Conservation (phyloP, 257 asterid species). For the Solanum bulbocastanum region DNA sequence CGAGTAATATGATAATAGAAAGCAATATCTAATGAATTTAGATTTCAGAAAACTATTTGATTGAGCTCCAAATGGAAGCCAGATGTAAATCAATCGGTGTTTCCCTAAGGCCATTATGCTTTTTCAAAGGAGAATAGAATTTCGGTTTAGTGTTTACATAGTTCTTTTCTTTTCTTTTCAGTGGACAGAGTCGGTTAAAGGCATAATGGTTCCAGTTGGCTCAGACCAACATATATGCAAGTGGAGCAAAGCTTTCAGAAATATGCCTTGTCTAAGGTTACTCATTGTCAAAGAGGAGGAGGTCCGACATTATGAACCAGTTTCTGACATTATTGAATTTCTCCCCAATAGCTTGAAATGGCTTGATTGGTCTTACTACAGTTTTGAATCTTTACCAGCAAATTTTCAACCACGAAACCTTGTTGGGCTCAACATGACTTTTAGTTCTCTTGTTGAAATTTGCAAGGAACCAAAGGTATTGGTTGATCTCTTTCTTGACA, state of each 20-base stretch:
- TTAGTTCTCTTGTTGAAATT: neutral
- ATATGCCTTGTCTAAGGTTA: neutral
- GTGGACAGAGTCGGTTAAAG: neutral
- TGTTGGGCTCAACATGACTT: neutral
- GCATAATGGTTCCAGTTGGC: neutral
- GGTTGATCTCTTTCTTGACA: neutral
- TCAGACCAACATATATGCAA: neutral
- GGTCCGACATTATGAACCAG: neutral
- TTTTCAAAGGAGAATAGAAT: neutral
- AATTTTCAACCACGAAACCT: neutral
- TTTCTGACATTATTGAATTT: neutral
- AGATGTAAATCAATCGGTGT: neutral
- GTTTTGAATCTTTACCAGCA: neutral
- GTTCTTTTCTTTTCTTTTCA: neutral
- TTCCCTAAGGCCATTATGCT: neutral
- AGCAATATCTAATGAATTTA: neutral
- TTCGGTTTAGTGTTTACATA: neutral
- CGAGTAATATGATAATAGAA: neutral
- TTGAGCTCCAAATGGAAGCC: neutral
- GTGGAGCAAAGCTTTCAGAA: neutral
- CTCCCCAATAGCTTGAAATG: neutral
- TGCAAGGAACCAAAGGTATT: neutral
- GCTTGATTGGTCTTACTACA: neutral
- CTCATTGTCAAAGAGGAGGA: neutral
- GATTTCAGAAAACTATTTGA: neutral